Base-by-base conservation (phyloP, 2,329 filamentous ascomycete genomes). In the Lizonia empirigonia region DNA sequence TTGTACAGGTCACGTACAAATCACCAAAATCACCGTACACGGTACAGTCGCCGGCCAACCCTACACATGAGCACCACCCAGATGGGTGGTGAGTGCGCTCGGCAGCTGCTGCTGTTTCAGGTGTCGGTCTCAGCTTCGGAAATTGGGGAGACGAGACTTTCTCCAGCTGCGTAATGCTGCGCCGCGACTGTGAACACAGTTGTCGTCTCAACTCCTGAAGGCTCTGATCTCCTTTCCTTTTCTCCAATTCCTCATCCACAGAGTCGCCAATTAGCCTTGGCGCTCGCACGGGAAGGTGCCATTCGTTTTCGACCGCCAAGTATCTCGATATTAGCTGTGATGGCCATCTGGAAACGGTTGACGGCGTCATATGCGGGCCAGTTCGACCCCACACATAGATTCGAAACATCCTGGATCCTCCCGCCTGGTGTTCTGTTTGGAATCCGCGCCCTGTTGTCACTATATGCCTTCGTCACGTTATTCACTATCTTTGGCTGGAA, bases 351-450 rank as follows among this genome's bases (percentile, higher is more conserved):
- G 47, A 60, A 53, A 44, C 58, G 59, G 19, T 53, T 65, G 35
- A 52, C 58, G 20, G 39, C 55, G 15, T 54, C 59, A 8, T 58
- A 59, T 53, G 67, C 77, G 56, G 60, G 53, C 16, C 48, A 44
- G 13, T 74, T 77, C 52, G 79, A 81, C 63, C 66, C 71, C 22
- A 72, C 82, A 33, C 81, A 87, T 72, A 84, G 87, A 50, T 91
- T 89, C 75, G 84, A 85, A 71, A 94, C 90, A 13, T 95, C 90
- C 12, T 95, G 90, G 89, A 72, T 92, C 7, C 73, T 95, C n/a
- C 74, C 84, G 19, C 88, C 90, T 0, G 80, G 80, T 63, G 63
- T 80, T 1, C 79, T 93, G 38, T 85, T 84, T 59, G 74, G 70
- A 44, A 68, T 82, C 41, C 85, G 86, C 55, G 81, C 81, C 9